Evolutionary conservation across 129 eudicot species (phyloP), one percentile per base, ranked within the genome.

Genomic region (Calendula officinalis): DNA sequence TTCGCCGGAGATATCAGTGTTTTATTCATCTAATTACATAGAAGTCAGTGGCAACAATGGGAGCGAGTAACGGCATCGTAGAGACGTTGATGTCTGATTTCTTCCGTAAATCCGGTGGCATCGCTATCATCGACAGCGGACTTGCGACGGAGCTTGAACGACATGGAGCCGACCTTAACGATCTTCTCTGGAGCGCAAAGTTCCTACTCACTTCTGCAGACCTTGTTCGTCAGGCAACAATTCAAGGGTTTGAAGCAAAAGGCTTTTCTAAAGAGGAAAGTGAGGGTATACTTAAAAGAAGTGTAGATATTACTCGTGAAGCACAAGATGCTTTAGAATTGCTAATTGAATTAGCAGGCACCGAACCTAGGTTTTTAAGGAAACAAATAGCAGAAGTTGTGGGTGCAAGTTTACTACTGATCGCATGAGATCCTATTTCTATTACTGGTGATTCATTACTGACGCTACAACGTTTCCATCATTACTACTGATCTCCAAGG

Each of bases 81-180:
- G 44, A 40, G 13, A 63, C 79, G 66, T 60, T 73, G 61, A 75
- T 90, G 71, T 68, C 86, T 11, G 95, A 90, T 64, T 81, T 90
- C 70, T 84, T 90, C 66, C 66, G 56, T 4, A 64, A 83, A 43
- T 73, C 81, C 30, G 30, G 30, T 22, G 30, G 30, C 2, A 22
- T 22, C 30, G 30, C 30, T 22, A 22, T 22, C 30, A 78, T 90
- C 46, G 95, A 90, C 77, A 95, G 97, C 62, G 97, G 97, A 0
- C 81, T 90, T 12, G 97, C 97, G 64, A 90, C 97, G 84, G 97
- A 90, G 86, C 88, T 90, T n/a, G 97, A 90, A 66, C 78, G 95
- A 22, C 30, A 22, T 22, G 30, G 30, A 22, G 30, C 30, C 30
- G 30, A 22, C 30, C 30, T 22, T 22, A 17, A 90, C 69, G 97